Percentiles rank a stretch among this genome's conserved stretches.
phyloP scores from a whole-genome alignment of 345 rosid genomes.

The Populus pruinosa region DNA sequence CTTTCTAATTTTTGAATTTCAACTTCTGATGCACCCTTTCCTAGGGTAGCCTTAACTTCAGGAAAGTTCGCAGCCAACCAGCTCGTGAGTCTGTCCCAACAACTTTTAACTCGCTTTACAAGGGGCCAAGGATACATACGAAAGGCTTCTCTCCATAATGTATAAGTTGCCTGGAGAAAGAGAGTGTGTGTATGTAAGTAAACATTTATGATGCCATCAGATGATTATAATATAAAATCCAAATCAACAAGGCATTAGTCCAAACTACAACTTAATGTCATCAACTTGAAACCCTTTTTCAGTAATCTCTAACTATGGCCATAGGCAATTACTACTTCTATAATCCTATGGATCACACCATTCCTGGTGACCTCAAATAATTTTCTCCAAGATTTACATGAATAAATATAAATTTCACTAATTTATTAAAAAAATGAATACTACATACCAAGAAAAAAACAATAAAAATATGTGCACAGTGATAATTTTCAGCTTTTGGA shows the following conservation, averaged over 20 bases:
- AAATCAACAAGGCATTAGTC: background rate
- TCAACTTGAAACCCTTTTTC: background rate
- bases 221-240: background rate
- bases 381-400: background rate
- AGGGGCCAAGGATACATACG: conserved; percentile 80
- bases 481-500: background rate
- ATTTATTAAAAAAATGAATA: background rate
- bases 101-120: conserved; percentile 61
- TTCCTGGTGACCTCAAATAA: background rate
- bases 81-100: conserved; percentile 61
- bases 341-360: background rate
- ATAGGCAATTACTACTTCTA: background rate
- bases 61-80: conserved; percentile 70
- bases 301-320: background rate
- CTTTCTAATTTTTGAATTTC: conserved; percentile 50
- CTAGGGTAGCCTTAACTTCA: conserved; percentile 63
- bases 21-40: conserved; percentile 73
- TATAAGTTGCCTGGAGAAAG: conserved; percentile 50
- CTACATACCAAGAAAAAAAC: background rate
- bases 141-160: conserved; percentile 67
- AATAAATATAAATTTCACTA: background rate
- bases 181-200: background rate
- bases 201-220: background rate
- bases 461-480: background rate
- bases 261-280: background rate